A percentile compares a stretch with the other conserved stretches of the same genome.
These are phyloP conservation scores for Daphne laureola DNA, from an alignment of 441 rosid species.

Conservation along the genomic window DNA sequence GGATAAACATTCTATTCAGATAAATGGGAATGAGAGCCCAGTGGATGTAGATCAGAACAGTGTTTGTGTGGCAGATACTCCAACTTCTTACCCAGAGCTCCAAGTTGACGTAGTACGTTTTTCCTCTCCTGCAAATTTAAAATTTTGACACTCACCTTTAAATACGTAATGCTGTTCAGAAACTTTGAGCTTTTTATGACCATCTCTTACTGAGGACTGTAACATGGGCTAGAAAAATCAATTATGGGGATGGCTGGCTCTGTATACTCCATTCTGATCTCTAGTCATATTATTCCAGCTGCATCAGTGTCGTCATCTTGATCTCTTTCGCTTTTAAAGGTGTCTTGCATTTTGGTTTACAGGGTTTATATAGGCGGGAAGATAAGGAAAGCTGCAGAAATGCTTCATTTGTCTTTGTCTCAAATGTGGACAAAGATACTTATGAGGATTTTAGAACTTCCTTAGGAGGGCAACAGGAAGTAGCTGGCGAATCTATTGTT, in stretches of 20 bases:
- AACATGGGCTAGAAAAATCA: too few species aligned
- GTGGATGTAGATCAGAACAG: conserved; percentile 20
- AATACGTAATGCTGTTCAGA: not conserved
- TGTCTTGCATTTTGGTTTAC: conserved; percentile 23
- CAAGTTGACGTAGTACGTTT: conserved; percentile 42
- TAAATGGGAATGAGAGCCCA: conserved; percentile 23
- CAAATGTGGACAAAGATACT: conserved; percentile 16
- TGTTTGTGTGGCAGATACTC: conserved; percentile 27
- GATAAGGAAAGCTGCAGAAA: conserved; percentile 16
- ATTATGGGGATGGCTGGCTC: too few species aligned
- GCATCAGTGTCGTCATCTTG: not conserved
- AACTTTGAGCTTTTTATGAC: too few species aligned
- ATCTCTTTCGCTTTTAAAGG: conserved; percentile 5
- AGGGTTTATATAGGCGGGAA: conserved; percentile 29
- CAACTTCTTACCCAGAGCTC: conserved; percentile 31
- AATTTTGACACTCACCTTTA: not conserved
- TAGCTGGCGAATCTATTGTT: conserved; percentile 18
- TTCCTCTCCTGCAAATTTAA: conserved; percentile 13
- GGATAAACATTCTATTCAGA: conserved; percentile 23
- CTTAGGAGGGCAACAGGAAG: conserved; percentile 32
- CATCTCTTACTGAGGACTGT: too few species aligned
- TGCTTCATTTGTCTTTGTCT: conserved; percentile 15
- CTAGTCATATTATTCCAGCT: not conserved
- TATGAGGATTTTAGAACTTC: conserved; percentile 24
- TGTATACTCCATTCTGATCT: not conserved